A percentile compares a stretch with the other conserved stretches of the same genome.
These are phyloP conservation scores for Pleurotus cornucopiae DNA, from an alignment of 768 basidiomycete genomes.

Conservation along the genomic window DNA sequence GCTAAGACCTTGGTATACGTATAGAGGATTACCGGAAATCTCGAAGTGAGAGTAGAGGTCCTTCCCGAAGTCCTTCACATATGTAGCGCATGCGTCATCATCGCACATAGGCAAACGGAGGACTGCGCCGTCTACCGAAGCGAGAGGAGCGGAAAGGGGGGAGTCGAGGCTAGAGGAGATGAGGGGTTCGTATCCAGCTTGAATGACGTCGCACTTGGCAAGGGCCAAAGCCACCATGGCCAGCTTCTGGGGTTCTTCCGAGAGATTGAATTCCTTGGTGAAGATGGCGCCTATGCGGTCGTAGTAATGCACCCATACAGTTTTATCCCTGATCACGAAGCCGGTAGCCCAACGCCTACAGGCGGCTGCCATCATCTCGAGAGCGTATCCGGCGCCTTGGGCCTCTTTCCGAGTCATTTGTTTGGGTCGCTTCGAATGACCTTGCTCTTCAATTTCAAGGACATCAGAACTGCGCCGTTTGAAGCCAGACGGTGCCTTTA, in stretches of 20 bases:
- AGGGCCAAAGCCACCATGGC: constrained; percentile 12
- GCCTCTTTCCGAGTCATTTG: background rate
- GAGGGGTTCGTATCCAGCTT: constrained; percentile 15
- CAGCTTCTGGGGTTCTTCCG: constrained; percentile 11
- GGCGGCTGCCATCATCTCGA: constrained; percentile 13
- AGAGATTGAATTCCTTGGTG: constrained; percentile 16
- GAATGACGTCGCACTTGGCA: background rate
- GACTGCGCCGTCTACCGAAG: background rate
- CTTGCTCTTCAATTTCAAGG: too few relatives aligned
- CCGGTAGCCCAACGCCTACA: constrained; percentile 17
- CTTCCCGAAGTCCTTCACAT: background rate
- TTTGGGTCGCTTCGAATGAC: background rate
- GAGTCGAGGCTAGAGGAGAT: constrained; percentile 4
- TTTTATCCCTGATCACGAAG: constrained; percentile 15
- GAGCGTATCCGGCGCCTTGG: constrained; percentile 12
- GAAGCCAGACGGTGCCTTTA: too few relatives aligned
- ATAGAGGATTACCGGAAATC: constrained; percentile 2
- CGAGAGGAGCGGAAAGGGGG: background rate
- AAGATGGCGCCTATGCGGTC: constrained; percentile 19
- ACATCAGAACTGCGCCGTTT: too few relatives aligned
- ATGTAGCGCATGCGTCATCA: background rate
- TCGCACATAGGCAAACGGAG: too few relatives aligned
- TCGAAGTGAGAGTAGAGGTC: background rate
- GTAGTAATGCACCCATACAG: constrained; percentile 20
- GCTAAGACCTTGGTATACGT: constrained; percentile 8